Percentiles rank a stretch among this genome's conserved stretches.
Conservation (phyloP, 768 basidiomycete species). For the Lactifluus subvellereus region DNA sequence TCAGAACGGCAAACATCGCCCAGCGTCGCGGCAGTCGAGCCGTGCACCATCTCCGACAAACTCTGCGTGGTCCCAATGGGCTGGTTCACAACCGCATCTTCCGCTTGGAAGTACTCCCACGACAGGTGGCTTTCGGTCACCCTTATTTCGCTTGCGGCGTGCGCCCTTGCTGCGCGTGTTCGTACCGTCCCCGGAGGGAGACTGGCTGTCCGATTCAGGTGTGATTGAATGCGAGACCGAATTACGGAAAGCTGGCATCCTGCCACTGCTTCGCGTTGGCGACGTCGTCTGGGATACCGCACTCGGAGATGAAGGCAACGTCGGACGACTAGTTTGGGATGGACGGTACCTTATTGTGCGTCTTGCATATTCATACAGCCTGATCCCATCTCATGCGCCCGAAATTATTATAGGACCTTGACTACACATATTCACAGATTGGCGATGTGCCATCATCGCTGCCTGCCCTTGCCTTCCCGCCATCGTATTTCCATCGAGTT, state of each 20-base stretch:
- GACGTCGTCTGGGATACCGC: constrained; percentile 88
- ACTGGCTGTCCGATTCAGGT: constrained; percentile 79
- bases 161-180: constrained; percentile 78
- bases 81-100: constrained; percentile 30
- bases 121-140: constrained; percentile 48
- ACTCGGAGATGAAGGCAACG: constrained; percentile 79
- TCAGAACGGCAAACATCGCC: constrained; percentile 7
- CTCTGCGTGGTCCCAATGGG: constrained; percentile 42
- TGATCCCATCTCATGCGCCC: background rate
- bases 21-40: constrained; percentile 44
- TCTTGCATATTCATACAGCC: constrained; percentile 24
- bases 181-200: constrained; percentile 80
- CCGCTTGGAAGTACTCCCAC: constrained; percentile 9
- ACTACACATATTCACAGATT: constrained; percentile 69
- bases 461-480: constrained; percentile 73
- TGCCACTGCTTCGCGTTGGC: constrained; percentile 58
- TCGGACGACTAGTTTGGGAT: constrained; percentile 82
- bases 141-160: constrained; percentile 62
- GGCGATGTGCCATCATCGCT: constrained; percentile 80
- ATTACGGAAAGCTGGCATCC: constrained; percentile 60
- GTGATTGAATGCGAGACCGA: constrained; percentile 81
- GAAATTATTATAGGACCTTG: constrained; percentile 55
- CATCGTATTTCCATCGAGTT: constrained; percentile 85
- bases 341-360: constrained; percentile 82
- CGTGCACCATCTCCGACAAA: constrained; percentile 62